Percentiles rank a stretch among this genome's conserved stretches.
Evolutionary conservation across 2,329 filamentous ascomycete species (phyloP).

Genomic region (Diaporthe capsici): DNA sequence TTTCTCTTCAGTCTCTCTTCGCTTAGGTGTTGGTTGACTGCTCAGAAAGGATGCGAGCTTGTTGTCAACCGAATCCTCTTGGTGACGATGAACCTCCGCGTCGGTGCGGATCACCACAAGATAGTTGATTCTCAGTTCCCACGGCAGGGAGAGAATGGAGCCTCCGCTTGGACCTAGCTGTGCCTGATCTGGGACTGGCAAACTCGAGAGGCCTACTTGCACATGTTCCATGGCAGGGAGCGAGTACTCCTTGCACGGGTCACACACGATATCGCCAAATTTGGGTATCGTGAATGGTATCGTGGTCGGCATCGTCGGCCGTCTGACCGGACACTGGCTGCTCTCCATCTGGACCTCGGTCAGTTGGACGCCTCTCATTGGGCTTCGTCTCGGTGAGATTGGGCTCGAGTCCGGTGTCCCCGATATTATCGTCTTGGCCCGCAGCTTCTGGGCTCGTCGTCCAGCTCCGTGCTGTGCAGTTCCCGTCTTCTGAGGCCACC

Average conservation of each 20-base stretch:
- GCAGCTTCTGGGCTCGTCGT: not conserved
- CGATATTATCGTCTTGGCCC: slow-evolving; percentile 12
- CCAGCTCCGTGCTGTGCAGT: not conserved
- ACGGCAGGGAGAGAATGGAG: not conserved
- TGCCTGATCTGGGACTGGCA: not conserved
- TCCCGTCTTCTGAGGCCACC: not conserved
- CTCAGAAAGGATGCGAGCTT: not conserved
- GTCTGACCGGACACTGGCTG: not conserved
- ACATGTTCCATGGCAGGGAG: too few species aligned
- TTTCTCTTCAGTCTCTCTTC: not conserved
- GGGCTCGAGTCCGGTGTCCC: not conserved
- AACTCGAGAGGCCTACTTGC: not conserved
- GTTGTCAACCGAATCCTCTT: not conserved
- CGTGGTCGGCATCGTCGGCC: not conserved
- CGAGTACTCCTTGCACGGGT: not conserved
- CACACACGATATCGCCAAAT: not conserved
- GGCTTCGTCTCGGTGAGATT: not conserved
- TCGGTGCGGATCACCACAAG: too few species aligned
- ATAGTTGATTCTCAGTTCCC: not conserved
- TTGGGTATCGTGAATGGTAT: not conserved
- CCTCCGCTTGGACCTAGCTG: not conserved
- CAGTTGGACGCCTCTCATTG: not conserved
- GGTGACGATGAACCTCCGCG: not conserved
- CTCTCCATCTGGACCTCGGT: not conserved
- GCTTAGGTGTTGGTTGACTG: not conserved